Conservation (phyloP, 208 protist genomes). For the Leishmania gerbilli region DNA sequence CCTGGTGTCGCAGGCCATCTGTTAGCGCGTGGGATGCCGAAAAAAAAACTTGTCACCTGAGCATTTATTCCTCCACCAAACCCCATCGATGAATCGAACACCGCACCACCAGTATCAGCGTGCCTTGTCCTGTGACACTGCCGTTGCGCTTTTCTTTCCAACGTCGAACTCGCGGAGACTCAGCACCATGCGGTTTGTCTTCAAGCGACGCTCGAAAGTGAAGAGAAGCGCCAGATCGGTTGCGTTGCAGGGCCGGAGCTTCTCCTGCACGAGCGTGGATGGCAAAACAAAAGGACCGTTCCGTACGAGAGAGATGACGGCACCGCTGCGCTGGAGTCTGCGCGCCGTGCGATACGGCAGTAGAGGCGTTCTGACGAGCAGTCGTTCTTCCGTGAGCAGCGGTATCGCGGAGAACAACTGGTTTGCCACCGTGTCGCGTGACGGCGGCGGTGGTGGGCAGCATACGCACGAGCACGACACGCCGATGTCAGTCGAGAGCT, state of each 20-base stretch:
- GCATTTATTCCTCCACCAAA: background rate
- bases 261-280: slow-evolving; percentile 33
- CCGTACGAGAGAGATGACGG: slow-evolving; percentile 59
- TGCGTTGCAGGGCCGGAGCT: slow-evolving; percentile 44
- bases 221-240: slow-evolving; percentile 80
- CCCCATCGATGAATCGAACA: background rate
- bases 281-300: slow-evolving; percentile 76
- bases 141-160: background rate
- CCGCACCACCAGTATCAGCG: background rate
- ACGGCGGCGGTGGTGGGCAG: slow-evolving; percentile 11
- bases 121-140: background rate
- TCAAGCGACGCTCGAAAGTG: slow-evolving; percentile 83
- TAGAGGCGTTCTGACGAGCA: slow-evolving; percentile 73
- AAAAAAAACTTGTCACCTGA: background rate
- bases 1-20: background rate
- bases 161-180: slow-evolving; percentile 76
- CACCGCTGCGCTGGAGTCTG: slow-evolving; percentile 53
- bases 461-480: slow-evolving; percentile 64
- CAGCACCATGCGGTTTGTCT: slow-evolving; percentile 84
- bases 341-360: slow-evolving; percentile 69
- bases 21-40: too few species aligned
- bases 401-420: slow-evolving; percentile 15
- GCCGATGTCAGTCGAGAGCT: slow-evolving; percentile 35
- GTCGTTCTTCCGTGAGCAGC: slow-evolving; percentile 38
- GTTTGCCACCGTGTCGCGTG: slow-evolving; percentile 20